These are phyloP conservation scores for Neurospora africana DNA, from an alignment of 495 filamentous ascomycete genomes.

Conservation along the genomic window DNA sequence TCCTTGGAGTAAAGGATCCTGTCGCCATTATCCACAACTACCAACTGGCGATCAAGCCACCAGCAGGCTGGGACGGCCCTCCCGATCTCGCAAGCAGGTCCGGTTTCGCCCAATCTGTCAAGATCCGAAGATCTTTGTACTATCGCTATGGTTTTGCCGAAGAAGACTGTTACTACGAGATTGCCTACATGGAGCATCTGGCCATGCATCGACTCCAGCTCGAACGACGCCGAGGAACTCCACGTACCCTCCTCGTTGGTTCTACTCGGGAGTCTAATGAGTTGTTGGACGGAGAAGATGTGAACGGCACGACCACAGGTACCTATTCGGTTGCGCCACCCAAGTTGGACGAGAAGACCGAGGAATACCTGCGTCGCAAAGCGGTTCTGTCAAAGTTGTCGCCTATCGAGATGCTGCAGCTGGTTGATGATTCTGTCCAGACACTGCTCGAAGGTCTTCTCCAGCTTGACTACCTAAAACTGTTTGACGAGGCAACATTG, in stretches of 20 bases:
- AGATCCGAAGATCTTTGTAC: slow-evolving; percentile 1
- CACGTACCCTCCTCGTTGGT: neutral
- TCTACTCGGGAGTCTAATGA: neutral
- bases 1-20: neutral
- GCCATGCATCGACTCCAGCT: slow-evolving; percentile 1
- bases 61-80: neutral
- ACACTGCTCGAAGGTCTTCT: slow-evolving; percentile 15
- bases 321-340: neutral
- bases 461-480: slow-evolving; percentile 12
- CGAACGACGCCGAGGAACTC: neutral
- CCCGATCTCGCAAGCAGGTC: neutral
- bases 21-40: slow-evolving; percentile 5
- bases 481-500: slow-evolving; percentile 8
- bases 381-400: slow-evolving; percentile 5
- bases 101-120: neutral
- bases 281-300: neutral
- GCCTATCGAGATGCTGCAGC: slow-evolving; percentile 12
- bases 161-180: neutral
- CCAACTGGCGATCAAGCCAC: neutral
- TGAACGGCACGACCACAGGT: neutral
- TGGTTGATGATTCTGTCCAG: slow-evolving; percentile 13
- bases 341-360: neutral
- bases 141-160: slow-evolving; percentile 5
- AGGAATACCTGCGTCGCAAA: neutral
- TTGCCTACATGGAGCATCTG: slow-evolving; percentile 4